Evolutionary conservation across 2,329 filamentous ascomycete species (phyloP), one percentile per base, ranked within the genome.

Genomic region (Amesomyces nigricolor): DNA sequence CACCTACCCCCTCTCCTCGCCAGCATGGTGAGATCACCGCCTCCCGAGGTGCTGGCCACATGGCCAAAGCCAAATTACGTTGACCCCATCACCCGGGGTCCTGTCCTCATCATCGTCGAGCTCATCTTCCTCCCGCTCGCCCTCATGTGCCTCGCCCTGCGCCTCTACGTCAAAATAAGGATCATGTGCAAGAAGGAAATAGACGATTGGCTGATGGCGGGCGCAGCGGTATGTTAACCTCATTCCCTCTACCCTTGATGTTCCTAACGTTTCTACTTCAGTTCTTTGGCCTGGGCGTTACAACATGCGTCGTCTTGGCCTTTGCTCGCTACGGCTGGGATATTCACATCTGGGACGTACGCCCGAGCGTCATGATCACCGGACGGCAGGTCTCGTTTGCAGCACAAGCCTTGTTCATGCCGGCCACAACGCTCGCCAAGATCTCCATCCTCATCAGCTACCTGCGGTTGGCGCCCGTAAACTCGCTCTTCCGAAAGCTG

Each of bases 191-290:
- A 65, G 48, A 65, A 57, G 38, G 68, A 70, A 35, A 63, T 66
- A 51, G 73, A 75, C 57, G 73, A 75, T 62, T 74, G 70, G 72
- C 51, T 75, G 11, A 75, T 75, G 72, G 57, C 73, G 5, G 66
- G 53, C 35, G 71, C 71, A 4, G 66, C 68, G 58, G 71, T 73
- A 63, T 55, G 66, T 47, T 1, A 5, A 22, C 47, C 11, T n/a
- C 8, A 2, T 8, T 22, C 4, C 40, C 10, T 1, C 4, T 22
- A 7, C 3, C 19, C 19, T 17, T 3, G 10, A 47, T n/a, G 5
- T 4, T 4, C 26, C 29, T 48, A n/a, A 51, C 37, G 10, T 4
- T 32, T 13, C 22, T 26, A 5, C 14, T n/a, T n/a, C 17, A 71
- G 68, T 26, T 71, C n/a, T 69, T 66, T 45, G 66, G 67, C n/a